A percentile compares a stretch with the other conserved stretches of the same genome.
Evolutionary conservation across 2,329 filamentous ascomycete genomes (phyloP).

Genomic region (Grosmannia huntii): DNA sequence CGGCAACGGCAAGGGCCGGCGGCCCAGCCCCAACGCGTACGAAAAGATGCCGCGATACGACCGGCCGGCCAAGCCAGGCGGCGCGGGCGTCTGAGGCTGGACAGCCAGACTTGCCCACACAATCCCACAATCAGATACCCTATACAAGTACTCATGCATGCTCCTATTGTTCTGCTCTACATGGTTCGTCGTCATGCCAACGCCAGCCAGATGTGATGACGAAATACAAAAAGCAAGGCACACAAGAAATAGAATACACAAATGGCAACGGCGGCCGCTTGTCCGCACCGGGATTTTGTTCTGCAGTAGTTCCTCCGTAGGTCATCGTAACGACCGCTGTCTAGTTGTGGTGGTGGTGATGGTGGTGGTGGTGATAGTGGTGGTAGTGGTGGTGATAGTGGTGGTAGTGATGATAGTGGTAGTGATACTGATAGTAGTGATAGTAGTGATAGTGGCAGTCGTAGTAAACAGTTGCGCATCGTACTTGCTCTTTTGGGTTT

Average conservation of each 20-base stretch:
- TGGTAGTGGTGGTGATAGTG: too few species aligned
- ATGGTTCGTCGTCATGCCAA: background rate
- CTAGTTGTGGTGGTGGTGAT: too few species aligned
- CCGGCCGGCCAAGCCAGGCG: constrained; percentile 25
- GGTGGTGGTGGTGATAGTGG: too few species aligned
- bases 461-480: too few species aligned
- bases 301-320: background rate
- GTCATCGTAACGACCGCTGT: background rate
- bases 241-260: background rate
- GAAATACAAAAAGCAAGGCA: background rate
- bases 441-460: too few species aligned
- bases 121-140: background rate
- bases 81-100: background rate
- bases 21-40: constrained; percentile 68
- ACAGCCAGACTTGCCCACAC: too few species aligned
- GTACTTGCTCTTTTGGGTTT: too few species aligned
- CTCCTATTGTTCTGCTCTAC: background rate
- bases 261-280: background rate
- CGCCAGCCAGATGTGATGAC: background rate
- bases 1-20: constrained; percentile 7
- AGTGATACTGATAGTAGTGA: too few species aligned
- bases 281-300: background rate
- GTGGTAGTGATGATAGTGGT: too few species aligned
- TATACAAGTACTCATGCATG: background rate
- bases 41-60: constrained; percentile 49